Percentiles rank a stretch among this genome's conserved stretches.
phyloP scores from a whole-genome alignment of 305 asterid species.

The Andrographis paniculata region DNA sequence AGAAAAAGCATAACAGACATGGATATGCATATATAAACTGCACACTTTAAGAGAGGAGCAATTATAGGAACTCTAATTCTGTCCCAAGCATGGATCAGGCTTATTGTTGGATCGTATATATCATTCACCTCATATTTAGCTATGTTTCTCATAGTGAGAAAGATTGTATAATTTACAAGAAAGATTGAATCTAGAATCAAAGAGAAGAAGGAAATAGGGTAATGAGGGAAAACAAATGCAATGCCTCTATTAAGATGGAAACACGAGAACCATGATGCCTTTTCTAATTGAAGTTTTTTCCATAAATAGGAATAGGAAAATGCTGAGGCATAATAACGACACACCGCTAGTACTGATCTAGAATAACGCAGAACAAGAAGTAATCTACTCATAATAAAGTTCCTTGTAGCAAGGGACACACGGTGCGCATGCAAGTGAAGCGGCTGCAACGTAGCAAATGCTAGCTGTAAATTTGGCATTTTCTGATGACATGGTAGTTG shows the following conservation, averaged over 20 bases:
- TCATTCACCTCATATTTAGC: conserved; percentile 28
- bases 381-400: conserved; percentile 23
- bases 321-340: conserved; percentile 28
- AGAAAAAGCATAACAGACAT: conserved; percentile 80
- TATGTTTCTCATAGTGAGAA: conserved; percentile 50
- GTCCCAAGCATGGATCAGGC: conserved; percentile 51
- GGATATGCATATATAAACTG: conserved; percentile 52
- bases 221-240: conserved; percentile 22
- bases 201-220: conserved; percentile 14
- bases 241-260: conserved; percentile 22
- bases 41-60: conserved; percentile 47
- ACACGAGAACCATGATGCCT: conserved; percentile 18
- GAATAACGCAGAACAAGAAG: conserved; percentile 28
- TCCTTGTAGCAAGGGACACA: conserved; percentile 41
- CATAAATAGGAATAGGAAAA: conserved; percentile 25
- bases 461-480: conserved; percentile 54
- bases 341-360: conserved; percentile 27
- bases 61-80: conserved; percentile 51
- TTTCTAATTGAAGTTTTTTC: conserved; percentile 17
- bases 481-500: conserved; percentile 43
- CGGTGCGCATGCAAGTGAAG: conserved; percentile 65
- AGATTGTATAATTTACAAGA: conserved; percentile 7
- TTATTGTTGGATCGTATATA: conserved; percentile 39
- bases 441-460: conserved; percentile 42
- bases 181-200: conserved; percentile 3